Evolutionary conservation across 1,284 basidiomycete genomes (phyloP).

Genomic region (Trichosporon sp.): DNA sequence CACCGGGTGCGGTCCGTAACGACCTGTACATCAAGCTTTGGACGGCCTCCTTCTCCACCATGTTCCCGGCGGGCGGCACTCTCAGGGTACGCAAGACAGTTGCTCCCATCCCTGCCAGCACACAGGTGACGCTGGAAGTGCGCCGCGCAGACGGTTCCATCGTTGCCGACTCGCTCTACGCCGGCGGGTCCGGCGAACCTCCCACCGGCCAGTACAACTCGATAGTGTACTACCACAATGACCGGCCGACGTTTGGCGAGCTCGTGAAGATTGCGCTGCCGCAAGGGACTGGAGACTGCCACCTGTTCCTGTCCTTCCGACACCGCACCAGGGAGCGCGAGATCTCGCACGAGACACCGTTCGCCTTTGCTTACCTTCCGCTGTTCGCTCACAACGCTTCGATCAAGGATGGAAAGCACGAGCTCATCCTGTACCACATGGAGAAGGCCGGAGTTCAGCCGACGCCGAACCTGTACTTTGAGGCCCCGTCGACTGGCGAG

Average conservation of each 20-base stretch:
- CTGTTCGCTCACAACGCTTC: constrained; percentile 76
- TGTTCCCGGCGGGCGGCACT: constrained; percentile 49
- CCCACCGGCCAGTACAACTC: constrained; percentile 76
- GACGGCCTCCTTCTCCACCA: constrained; percentile 70
- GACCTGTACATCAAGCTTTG: constrained; percentile 93
- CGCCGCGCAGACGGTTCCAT: constrained; percentile 64
- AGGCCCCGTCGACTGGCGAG: constrained; percentile 61
- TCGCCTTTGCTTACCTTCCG: constrained; percentile 89
- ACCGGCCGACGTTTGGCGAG: constrained; percentile 86
- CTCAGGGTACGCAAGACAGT: constrained; percentile 41
- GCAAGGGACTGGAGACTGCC: constrained; percentile 67
- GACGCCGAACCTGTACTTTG: constrained; percentile 65
- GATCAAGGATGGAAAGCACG: constrained; percentile 85
- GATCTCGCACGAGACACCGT: constrained; percentile 67
- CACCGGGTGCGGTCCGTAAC: constrained; percentile 86
- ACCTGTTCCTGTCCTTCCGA: constrained; percentile 90
- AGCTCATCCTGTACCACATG: constrained; percentile 72
- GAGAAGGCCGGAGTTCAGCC: constrained; percentile 62
- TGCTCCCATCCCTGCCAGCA: constrained; percentile 53
- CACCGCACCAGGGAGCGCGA: constrained; percentile 55
- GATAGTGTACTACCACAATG: constrained; percentile 79
- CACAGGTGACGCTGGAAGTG: constrained; percentile 89
- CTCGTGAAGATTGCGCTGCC: constrained; percentile 83
- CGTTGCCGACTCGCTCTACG: constrained; percentile 69
- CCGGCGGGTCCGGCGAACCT: constrained; percentile 79